Evolutionary conservation across 768 basidiomycete genomes (phyloP).

Genomic region (Russula compacta): DNA sequence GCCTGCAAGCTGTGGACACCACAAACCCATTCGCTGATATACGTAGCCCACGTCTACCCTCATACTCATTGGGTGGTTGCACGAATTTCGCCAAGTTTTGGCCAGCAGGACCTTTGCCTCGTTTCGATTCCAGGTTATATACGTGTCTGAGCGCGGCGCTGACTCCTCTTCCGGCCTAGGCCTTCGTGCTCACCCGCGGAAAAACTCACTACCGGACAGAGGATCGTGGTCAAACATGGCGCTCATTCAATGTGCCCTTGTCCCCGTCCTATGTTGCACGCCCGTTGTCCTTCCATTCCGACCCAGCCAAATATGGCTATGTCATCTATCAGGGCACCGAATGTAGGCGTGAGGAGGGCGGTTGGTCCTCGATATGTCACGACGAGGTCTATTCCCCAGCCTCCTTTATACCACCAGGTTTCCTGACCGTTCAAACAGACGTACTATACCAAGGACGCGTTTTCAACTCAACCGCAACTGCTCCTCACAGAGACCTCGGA

Average conservation of each 20-base stretch:
- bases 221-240: slow-evolving; percentile 85
- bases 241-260: slow-evolving; percentile 59
- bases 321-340: slow-evolving; percentile 71
- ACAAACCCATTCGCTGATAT: neutral
- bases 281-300: slow-evolving; percentile 85
- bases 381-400: slow-evolving; percentile 50
- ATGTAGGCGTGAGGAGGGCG: slow-evolving; percentile 39
- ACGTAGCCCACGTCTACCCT: neutral
- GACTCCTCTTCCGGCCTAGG: slow-evolving; percentile 36
- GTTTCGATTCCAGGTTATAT: neutral
- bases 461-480: slow-evolving; percentile 46
- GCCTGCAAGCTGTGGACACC: neutral
- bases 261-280: slow-evolving; percentile 46
- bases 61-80: neutral
- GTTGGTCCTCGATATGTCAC: slow-evolving; percentile 52
- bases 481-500: slow-evolving; percentile 64
- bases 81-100: too few species aligned
- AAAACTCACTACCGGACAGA: slow-evolving; percentile 79
- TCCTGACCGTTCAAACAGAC: slow-evolving; percentile 42
- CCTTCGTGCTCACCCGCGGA: slow-evolving; percentile 74
- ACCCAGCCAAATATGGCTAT: slow-evolving; percentile 55
- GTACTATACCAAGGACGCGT: slow-evolving; percentile 81
- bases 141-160: neutral
- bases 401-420: neutral
- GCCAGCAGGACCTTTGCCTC: neutral